Evolutionary conservation across 2,329 filamentous ascomycete genomes (phyloP), one percentile per base, ranked within the genome.

Genomic region (Cladophialophora carrionii): DNA sequence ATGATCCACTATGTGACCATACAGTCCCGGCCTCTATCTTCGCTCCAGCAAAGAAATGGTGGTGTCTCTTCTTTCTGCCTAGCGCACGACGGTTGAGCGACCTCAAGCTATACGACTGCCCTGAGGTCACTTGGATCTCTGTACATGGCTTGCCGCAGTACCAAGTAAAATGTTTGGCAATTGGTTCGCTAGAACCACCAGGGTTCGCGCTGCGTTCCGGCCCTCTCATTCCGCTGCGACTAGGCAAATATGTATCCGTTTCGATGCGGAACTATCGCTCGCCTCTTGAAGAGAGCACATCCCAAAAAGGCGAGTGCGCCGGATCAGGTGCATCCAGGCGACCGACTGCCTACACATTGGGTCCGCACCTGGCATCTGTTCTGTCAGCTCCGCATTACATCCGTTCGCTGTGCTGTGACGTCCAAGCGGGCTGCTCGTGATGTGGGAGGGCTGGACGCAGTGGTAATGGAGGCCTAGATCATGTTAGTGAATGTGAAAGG

Each of bases 211-310:
- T 14, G 24, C 22, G 43, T 46, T 9, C 26, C 10, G 29, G 22
- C 6, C 46, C 56, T 32, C 24, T 58, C 24, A 31, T 58, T 49
- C 56, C n/a, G 41, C 56, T 6, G 43, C 43, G 17, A 26, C 56
- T 31, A 49, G 17, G 56, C 43, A 34, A 26, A 12, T 10, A 9
- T 32, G 43, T 46, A n/a, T 43, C 26, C 26, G 29, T 17, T 48
- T 12, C 56, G n/a, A 31, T 48, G 41, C 10, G 24, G 24, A 31
- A 41, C 26, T 32, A 20, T 49, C 12, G 56, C 56, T 34, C 26
- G 24, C 10, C 20, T 29, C 17, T 24, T 24, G 9, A 3, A 51
- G 48, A 51, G 17, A 17, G 14, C 10, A 20, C 6, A 6, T n/a
- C 37, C 17, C n/a, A 8, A 43, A 43, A 5, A n/a, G 3, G 14